These are phyloP conservation scores for Gossypium stocksii DNA, from an alignment of 345 rosid species.

Conservation along the genomic window DNA sequence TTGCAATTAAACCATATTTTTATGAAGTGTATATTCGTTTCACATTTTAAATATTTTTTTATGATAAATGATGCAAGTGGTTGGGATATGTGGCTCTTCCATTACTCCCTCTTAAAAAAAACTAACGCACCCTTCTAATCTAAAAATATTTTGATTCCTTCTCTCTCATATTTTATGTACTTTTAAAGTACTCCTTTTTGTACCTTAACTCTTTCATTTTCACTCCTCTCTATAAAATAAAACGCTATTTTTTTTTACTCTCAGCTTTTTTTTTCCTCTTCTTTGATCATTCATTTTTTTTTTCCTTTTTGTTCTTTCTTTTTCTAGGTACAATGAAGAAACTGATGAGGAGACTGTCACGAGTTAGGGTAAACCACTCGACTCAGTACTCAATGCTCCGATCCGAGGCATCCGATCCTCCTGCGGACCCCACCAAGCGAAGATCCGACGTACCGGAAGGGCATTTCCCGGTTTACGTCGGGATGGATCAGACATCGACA, in stretches of 20 bases:
- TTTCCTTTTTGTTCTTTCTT: neutral
- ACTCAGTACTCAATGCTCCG: conserved; percentile 3
- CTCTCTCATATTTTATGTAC: neutral
- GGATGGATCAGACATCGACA: conserved; percentile 5
- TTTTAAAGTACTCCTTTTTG: conserved; percentile 6
- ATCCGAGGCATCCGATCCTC: neutral
- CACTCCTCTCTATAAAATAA: neutral
- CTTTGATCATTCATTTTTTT: neutral
- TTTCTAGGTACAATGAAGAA: conserved; percentile 2
- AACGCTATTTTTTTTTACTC: neutral
- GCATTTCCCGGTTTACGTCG: conserved; percentile 23
- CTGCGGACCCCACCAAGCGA: neutral
- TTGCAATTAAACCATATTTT: too few species aligned
- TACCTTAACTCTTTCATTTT: neutral
- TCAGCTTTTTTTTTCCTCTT: neutral
- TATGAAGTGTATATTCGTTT: too few species aligned
- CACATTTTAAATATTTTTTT: too few species aligned
- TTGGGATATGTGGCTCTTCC: neutral
- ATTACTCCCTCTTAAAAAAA: neutral
- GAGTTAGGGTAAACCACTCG: neutral
- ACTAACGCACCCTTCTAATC: neutral
- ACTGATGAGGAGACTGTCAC: conserved; percentile 10
- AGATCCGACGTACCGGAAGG: conserved; percentile 20
- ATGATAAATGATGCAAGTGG: neutral
- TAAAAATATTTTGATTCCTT: neutral